Base-by-base conservation (phyloP, 140 eudicot genomes). In the Bidens hawaiensis region DNA sequence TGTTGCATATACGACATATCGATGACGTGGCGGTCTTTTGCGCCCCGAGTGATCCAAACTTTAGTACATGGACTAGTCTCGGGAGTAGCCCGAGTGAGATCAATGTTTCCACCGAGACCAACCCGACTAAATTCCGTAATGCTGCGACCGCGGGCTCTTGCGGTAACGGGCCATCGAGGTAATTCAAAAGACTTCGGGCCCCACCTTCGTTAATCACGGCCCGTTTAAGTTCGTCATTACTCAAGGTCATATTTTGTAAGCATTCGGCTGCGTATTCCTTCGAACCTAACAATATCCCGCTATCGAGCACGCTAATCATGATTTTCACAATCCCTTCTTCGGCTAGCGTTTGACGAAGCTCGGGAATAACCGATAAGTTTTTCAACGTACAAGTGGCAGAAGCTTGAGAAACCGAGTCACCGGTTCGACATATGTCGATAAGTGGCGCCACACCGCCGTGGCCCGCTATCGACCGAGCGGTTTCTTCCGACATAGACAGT, bases 201-300 rank as follows among this genome's bases (percentile, higher is more conserved):
- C 99, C 99, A 23, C 95, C 95, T 73, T 85, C 93, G 1, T 82
- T 48, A 2, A 93, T 64, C 8, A 93, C 89, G 1, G 81, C 50
- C 48, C 78, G 78, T 31, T 75, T 76, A 18, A 93, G 79, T 18
- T 52, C 75, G 19, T 93, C 95, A 25, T 85, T 88, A 54, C 77
- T 70, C 1, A 89, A 71, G 23, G 99, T 87, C 27, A 93, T 73
- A 75, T 81, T 82, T 62, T 81, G 95, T 50, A 93, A 67, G 75
- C 99, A 87, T 69, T 93, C 99, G 3, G 99, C 99, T 8, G 99
- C 99, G 49, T 93, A 85, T 62, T 93, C 99, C 51, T 85, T 88
- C 0, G 99, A 81, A 13, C 96, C 96, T 74, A 93, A 60, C 8
- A 88, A 57, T 53, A 85, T 70, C 34, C 96, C 96, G 49, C 77